phyloP scores from a whole-genome alignment of 345 rosid species.

The Lepidium sativum region DNA sequence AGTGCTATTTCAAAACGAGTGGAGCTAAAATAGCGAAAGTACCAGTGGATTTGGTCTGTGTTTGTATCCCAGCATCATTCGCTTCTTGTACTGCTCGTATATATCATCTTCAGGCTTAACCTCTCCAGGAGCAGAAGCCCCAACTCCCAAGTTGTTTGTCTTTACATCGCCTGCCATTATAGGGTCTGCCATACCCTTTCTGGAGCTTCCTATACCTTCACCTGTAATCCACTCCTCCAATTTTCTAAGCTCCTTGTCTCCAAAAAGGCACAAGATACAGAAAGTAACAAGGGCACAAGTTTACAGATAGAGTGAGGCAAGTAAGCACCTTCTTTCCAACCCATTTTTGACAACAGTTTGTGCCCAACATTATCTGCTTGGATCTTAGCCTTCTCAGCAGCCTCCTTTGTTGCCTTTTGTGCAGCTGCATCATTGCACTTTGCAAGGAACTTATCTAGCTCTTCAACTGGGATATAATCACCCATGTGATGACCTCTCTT shows the following conservation, averaged over 20 bases:
- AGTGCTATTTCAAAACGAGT: not conserved
- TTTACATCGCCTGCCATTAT: slow-evolving; percentile 83
- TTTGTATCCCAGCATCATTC: slow-evolving; percentile 98
- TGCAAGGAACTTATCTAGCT: slow-evolving; percentile 91
- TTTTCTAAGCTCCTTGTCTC: slow-evolving; percentile 21
- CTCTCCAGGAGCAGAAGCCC: slow-evolving; percentile 89
- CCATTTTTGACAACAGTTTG: slow-evolving; percentile 91
- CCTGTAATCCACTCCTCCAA: slow-evolving; percentile 50
- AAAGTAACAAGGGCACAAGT: slow-evolving; percentile 21
- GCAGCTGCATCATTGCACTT: slow-evolving; percentile 70
- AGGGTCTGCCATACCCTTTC: slow-evolving; percentile 88
- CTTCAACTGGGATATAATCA: slow-evolving; percentile 84
- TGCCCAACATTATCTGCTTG: slow-evolving; percentile 98
- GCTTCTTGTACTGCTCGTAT: slow-evolving; percentile 98
- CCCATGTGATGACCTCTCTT: slow-evolving; percentile 99
- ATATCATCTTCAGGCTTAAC: slow-evolving; percentile 89
- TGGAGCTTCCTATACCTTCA: slow-evolving; percentile 95
- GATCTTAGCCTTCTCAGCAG: slow-evolving; percentile 72
- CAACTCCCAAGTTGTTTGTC: slow-evolving; percentile 87
- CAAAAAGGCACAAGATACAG: slow-evolving; percentile 25
- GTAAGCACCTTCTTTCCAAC: slow-evolving; percentile 93
- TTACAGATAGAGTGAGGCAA: slow-evolving; percentile 16
- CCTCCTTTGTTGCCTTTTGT: slow-evolving; percentile 55
- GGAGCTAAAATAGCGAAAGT: not conserved
- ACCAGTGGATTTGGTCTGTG: slow-evolving; percentile 97